Evolutionary conservation across 2,329 filamentous ascomycete species (phyloP), one percentile per base, ranked within the genome.

Genomic region (Pseudogymnoascus sp.): DNA sequence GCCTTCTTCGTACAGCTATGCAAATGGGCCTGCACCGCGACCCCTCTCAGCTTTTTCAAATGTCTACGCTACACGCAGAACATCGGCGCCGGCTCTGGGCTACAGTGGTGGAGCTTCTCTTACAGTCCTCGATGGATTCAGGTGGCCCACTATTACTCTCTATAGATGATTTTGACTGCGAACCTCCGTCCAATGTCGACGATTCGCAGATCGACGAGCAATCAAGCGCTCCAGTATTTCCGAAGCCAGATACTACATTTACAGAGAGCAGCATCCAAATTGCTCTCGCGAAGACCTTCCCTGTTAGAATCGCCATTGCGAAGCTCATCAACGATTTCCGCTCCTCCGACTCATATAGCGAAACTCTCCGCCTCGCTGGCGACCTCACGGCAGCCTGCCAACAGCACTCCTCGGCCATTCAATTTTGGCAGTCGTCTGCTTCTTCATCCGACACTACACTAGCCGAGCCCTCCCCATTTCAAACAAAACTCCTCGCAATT

Each of bases 1-100:
- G 31, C 17, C 66, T 85, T 9, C 67, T 84, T 17, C 76, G 83
- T 3, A 77, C 77, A 8, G 83, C 82, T 61, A 80, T 85, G 72
- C 78, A 36, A 62, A 83, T 85, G 77, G 83, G 84, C 3, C 75
- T 86, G 8, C 82, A 86, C 68, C 78, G 82, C 5, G 83, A 86
- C 63, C 83, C 84, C 0, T 76, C 74, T 40, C 74, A 78, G 59
- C 76, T 83, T 6, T 73, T 76, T 8, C 73, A 76, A 17, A 79
- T 82, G 76, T 77, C 79, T 1, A 70, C 72, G 1, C 78, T 80
- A 61, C 74, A 76, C 19, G 76, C 78, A 4, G 83, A 86, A 71
- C 78, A 84, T 72, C 76, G 83, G 3, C 75, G 83, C 1, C 78
- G 83, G 2, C 68, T 86, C 0, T 86, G 83, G 84, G 78, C 78